Conservation (phyloP, 192 early-diverging fungal genomes). For the Chytriomyces sp. region DNA sequence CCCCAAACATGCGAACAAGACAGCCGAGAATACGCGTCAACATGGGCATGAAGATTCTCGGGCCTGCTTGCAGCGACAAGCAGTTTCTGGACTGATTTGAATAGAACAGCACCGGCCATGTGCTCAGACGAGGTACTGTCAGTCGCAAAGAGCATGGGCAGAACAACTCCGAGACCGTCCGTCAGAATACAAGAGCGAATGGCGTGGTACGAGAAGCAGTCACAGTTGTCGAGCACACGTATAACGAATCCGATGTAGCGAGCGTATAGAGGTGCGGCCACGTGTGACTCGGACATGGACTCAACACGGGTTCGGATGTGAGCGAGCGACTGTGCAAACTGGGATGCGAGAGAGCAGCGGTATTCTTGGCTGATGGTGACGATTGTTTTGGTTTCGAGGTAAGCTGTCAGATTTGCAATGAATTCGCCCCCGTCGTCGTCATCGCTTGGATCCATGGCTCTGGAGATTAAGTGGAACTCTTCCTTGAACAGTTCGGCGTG, state of each 20-base stretch:
- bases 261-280: background rate
- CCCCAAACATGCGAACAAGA: background rate
- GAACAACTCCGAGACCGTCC: background rate
- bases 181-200: background rate
- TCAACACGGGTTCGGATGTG: background rate
- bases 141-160: background rate
- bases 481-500: background rate
- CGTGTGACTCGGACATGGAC: background rate
- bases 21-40: background rate
- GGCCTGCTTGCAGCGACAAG: slow-evolving; percentile 5
- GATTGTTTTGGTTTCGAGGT: background rate
- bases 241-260: background rate
- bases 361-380: background rate
- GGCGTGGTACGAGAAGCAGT: slow-evolving; percentile 3
- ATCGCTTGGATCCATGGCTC: background rate
- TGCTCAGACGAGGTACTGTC: background rate
- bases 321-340: background rate
- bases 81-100: background rate
- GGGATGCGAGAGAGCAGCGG: background rate
- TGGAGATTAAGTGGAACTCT: background rate
- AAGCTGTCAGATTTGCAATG: background rate
- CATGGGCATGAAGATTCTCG: background rate
- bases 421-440: background rate
- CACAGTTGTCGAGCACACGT: background rate
- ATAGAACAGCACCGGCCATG: background rate